Percentiles rank a stretch among this genome's conserved stretches.
These are phyloP conservation scores for Phalaenopsis equestris DNA, from an alignment of 106 monocot genomes.

Conservation along the genomic window DNA sequence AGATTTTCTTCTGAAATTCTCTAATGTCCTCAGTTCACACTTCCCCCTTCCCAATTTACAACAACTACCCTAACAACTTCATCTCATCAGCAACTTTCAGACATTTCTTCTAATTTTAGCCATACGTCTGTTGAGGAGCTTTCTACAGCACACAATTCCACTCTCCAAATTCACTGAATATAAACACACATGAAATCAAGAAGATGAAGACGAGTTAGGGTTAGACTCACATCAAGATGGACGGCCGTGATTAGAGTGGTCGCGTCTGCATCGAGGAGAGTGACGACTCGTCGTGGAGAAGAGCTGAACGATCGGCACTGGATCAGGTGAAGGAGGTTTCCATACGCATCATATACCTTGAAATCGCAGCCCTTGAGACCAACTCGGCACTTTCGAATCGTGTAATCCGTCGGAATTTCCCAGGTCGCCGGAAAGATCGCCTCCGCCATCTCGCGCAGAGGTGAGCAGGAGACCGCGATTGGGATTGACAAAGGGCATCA, in stretches of 20 bases:
- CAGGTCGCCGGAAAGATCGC: slow-evolving; percentile 14
- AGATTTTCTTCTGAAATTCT: background rate
- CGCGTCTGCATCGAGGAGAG: slow-evolving; percentile 33
- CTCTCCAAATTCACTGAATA: background rate
- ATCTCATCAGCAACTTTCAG: background rate
- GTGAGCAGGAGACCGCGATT: background rate
- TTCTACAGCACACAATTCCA: background rate
- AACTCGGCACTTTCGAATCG: slow-evolving; percentile 20
- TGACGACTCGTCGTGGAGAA: slow-evolving; percentile 15
- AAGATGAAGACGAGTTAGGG: background rate
- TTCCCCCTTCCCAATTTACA: background rate
- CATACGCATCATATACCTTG: slow-evolving; percentile 33
- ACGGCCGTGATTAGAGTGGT: slow-evolving; percentile 31
- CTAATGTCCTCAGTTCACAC: background rate
- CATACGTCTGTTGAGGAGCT: background rate
- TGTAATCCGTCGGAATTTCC: slow-evolving; percentile 49
- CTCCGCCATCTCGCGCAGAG: background rate
- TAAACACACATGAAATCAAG: background rate
- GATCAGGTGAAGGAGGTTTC: slow-evolving; percentile 26
- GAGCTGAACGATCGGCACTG: slow-evolving; percentile 14
- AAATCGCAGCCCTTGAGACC: slow-evolving; percentile 19
- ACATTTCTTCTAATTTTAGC: background rate
- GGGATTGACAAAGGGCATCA: background rate
- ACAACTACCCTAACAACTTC: background rate
- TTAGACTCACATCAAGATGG: slow-evolving; percentile 21